Evolutionary conservation across 768 basidiomycete genomes (phyloP).

Genomic region (Paxillus involutus): DNA sequence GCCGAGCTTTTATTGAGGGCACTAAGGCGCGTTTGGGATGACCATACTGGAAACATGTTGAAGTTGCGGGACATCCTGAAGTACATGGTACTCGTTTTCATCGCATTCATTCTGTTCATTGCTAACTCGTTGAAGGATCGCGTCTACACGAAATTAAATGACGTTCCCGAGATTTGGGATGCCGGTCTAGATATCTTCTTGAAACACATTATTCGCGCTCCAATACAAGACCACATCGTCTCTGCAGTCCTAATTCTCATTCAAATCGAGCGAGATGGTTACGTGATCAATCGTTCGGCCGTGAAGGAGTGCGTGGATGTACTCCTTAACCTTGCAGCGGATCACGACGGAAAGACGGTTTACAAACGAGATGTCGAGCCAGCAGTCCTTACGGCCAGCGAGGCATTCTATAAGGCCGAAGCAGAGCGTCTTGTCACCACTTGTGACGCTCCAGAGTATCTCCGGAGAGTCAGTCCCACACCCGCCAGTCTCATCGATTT

Average conservation of each 20-base stretch:
- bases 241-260: slow-evolving; percentile 84
- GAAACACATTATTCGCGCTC: slow-evolving; percentile 71
- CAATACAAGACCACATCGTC: slow-evolving; percentile 83
- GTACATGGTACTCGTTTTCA: slow-evolving; percentile 76
- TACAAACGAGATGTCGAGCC: slow-evolving; percentile 89
- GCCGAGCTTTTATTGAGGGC: slow-evolving; percentile 85
- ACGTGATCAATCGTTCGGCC: slow-evolving; percentile 86
- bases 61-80: slow-evolving; percentile 88
- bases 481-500: background rate
- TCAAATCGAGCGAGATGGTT: slow-evolving; percentile 88
- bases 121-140: slow-evolving; percentile 67
- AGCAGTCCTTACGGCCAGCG: slow-evolving; percentile 72
- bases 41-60: slow-evolving; percentile 86
- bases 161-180: slow-evolving; percentile 78
- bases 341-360: slow-evolving; percentile 51
- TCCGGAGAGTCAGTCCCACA: slow-evolving; percentile 60
- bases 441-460: slow-evolving; percentile 81
- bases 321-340: slow-evolving; percentile 64
- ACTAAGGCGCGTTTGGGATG: slow-evolving; percentile 86
- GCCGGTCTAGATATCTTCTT: slow-evolving; percentile 84
- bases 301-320: slow-evolving; percentile 89
- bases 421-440: slow-evolving; percentile 66
- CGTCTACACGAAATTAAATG: slow-evolving; percentile 73
- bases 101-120: slow-evolving; percentile 1
- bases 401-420: slow-evolving; percentile 76